Percentiles rank a stretch among this genome's conserved stretches.
Evolutionary conservation across 2,329 filamentous ascomycete species (phyloP).

Genomic region (Bipolaris bicolor): DNA sequence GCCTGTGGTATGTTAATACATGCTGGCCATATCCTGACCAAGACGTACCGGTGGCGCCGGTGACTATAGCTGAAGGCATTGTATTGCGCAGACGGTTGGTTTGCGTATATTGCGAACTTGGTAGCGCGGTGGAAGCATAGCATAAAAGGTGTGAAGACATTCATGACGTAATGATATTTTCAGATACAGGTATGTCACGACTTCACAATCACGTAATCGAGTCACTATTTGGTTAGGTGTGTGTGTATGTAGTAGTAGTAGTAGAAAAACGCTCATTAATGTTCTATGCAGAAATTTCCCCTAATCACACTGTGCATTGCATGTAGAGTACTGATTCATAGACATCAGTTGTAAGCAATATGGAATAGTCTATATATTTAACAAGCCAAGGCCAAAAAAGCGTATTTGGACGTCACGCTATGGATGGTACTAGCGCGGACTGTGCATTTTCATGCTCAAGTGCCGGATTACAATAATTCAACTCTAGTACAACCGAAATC

Average conservation of each 20-base stretch:
- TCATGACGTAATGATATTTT: conserved; percentile 20
- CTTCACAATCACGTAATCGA: not conserved
- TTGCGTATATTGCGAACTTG: not conserved
- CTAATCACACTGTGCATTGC: not conserved
- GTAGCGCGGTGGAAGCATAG: not conserved
- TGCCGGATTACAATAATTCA: too few species aligned
- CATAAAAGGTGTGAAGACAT: not conserved
- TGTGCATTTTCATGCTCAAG: not conserved
- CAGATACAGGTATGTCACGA: conserved; percentile 7
- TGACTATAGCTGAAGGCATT: conserved; percentile 43
- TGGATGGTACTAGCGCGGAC: not conserved
- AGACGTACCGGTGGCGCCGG: conserved; percentile 37
- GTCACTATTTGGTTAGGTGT: not conserved
- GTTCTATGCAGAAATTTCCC: not conserved
- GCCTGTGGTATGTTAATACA: conserved; percentile 30
- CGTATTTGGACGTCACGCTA: not conserved
- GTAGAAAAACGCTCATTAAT: not conserved
- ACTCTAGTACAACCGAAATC: not conserved
- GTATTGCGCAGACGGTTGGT: not conserved
- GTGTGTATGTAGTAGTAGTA: not conserved
- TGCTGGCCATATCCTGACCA: not conserved
- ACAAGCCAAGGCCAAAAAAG: too few species aligned
- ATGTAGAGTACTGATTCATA: not conserved
- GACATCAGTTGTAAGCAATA: not conserved
- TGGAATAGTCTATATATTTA: not conserved